A percentile compares a stretch with the other conserved stretches of the same genome.
These are phyloP conservation scores for Heteromeles arbutifolia DNA, from an alignment of 306 rosid species.

Conservation along the genomic window DNA sequence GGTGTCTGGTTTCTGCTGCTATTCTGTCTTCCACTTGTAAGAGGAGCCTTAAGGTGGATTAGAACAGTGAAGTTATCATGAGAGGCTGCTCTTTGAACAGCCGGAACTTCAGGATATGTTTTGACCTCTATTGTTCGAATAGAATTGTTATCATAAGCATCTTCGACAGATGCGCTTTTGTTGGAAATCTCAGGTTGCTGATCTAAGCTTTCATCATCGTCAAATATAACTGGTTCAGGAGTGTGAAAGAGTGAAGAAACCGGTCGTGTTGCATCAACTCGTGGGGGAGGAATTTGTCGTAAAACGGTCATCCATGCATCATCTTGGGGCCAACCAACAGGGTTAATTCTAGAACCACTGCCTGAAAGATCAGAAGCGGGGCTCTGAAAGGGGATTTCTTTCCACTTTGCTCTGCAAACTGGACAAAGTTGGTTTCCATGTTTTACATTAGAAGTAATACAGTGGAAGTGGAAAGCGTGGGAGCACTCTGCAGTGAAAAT, in stretches of 20 bases:
- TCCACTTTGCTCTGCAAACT: slow-evolving; percentile 90
- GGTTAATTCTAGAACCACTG: slow-evolving; percentile 38
- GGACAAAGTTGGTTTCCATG: slow-evolving; percentile 88
- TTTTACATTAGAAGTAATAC: slow-evolving; percentile 85
- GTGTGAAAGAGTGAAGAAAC: slow-evolving; percentile 31
- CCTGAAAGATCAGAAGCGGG: slow-evolving; percentile 38
- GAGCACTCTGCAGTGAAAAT: slow-evolving; percentile 97
- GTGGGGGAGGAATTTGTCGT: slow-evolving; percentile 48
- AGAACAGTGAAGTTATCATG: slow-evolving; percentile 57
- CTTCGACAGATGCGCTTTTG: slow-evolving; percentile 7
- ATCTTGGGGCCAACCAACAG: slow-evolving; percentile 34
- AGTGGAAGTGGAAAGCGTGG: slow-evolving; percentile 90
- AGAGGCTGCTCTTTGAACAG: slow-evolving; percentile 53
- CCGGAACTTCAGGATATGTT: slow-evolving; percentile 73
- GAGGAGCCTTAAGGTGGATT: slow-evolving; percentile 81
- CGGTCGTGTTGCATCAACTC: slow-evolving; percentile 25
- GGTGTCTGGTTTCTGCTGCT: slow-evolving; percentile 11
- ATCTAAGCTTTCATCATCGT: slow-evolving; percentile 76
- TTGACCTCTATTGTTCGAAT: slow-evolving; percentile 44
- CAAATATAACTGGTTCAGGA: slow-evolving; percentile 60
- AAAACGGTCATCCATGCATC: slow-evolving; percentile 44
- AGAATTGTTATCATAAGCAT: slow-evolving; percentile 22
- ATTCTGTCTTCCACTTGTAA: slow-evolving; percentile 29
- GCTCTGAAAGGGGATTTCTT: slow-evolving; percentile 78
- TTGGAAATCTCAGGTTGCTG: slow-evolving; percentile 26